Evolutionary conservation across 441 rosid species (phyloP), one percentile per base, ranked within the genome.

Genomic region (Brassica hybrid): DNA sequence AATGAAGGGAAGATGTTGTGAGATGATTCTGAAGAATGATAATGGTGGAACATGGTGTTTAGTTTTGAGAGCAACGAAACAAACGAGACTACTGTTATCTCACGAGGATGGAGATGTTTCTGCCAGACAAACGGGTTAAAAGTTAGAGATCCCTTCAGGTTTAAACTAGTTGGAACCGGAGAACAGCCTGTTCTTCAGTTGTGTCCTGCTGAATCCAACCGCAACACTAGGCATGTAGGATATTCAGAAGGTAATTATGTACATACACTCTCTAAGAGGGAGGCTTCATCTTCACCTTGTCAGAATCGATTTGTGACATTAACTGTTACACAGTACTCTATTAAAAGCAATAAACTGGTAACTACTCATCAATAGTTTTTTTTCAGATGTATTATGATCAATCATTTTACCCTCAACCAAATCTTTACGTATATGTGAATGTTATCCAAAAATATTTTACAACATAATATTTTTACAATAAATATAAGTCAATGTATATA

Each of bases 31-130:
- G 65, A 67, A 63, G 78, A 62, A 73, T 66, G 74, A 50, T 59
- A 1, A 36, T 36, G 78, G 78, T 17, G 54, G 7, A 23, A 65
- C 64, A 32, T 61, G 78, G 78, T 14, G 16, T 45, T 79, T 60
- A 12, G 43, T 2, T 34, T 12, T 79, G 66, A 68, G 36, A 79
- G 34, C 58, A 6, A 36, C 12, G 45, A 67, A 45, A 5, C 65
- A 67, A 48, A 23, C 16, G 12, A 68, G 27, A 4, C 2, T 5
- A 41, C 58, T 25, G 8, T 72, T 73, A 12, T 78, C 30, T 0
- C 41, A 45, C 58, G 7, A 34, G 81, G 81, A 9, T 73, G 69
- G 74, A 78, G 18, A 60, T 36, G 66, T 67, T 79, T 73, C 65
- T 73, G 77, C 59, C 7, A 36, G 13, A 60, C 2, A 14, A 73